Percentiles rank a stretch among this genome's conserved stretches.
phyloP scores from a whole-genome alignment of 2,329 filamentous ascomycete genomes.

The Penicillium thymicola region DNA sequence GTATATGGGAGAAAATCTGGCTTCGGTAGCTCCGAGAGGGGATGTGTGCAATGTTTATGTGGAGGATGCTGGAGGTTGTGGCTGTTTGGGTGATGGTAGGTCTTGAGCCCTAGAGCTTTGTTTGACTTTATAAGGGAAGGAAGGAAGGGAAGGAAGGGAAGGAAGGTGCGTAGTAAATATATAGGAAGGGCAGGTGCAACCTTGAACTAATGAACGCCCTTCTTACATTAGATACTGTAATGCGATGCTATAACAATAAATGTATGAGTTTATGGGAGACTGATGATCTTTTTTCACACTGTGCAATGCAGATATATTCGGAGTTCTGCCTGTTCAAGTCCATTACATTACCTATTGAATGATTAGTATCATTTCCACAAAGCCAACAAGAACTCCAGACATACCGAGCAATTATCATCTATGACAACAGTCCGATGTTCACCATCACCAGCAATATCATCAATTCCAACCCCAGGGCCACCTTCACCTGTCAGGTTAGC shows the following conservation, averaged over 20 bases:
- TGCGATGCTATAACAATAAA: background rate
- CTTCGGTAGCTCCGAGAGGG: background rate
- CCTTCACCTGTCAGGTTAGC: slow-evolving; percentile 40
- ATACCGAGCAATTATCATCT: slow-evolving; percentile 47
- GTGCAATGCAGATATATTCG: background rate
- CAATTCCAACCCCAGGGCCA: slow-evolving; percentile 21
- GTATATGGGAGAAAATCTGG: background rate
- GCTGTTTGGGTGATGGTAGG: background rate
- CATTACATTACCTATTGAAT: slow-evolving; percentile 34
- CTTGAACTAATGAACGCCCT: background rate
- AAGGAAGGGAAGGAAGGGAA: too few relatives aligned
- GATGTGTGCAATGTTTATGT: background rate
- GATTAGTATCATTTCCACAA: slow-evolving; percentile 5
- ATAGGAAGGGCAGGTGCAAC: background rate
- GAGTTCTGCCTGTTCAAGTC: background rate
- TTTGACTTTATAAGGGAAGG: background rate
- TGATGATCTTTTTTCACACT: background rate
- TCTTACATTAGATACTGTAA: background rate
- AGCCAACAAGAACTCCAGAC: slow-evolving; percentile 12
- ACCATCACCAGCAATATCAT: slow-evolving; percentile 25
- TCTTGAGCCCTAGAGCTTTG: background rate
- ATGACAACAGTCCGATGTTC: slow-evolving; percentile 37
- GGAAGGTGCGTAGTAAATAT: background rate
- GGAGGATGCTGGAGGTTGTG: background rate
- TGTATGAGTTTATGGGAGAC: background rate